Conservation (phyloP, 257 asterid genomes). For the Solanum chiquidenum region DNA sequence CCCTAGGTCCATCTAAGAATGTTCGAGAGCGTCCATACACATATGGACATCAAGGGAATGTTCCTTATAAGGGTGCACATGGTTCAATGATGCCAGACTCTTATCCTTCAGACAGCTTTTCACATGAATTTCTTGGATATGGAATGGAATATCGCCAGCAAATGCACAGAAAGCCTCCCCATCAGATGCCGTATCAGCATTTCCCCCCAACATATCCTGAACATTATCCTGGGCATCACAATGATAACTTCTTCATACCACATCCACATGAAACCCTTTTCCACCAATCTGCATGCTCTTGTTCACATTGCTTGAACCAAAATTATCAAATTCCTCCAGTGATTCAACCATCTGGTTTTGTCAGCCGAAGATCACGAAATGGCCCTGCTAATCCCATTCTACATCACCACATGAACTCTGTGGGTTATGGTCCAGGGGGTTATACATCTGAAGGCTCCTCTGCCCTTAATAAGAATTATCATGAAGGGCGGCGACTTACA, state of each 20-base stretch:
- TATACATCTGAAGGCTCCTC: conserved; percentile 26
- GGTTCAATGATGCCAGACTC: conserved; percentile 32
- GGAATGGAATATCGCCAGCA: conserved; percentile 36
- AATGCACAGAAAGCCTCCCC: conserved; percentile 34
- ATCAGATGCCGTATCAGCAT: conserved; percentile 30
- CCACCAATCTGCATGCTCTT: conserved; percentile 81
- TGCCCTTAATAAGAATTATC: conserved; percentile 21
- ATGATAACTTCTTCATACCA: conserved; percentile 38
- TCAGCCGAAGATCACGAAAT: conserved; percentile 31
- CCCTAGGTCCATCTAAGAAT: conserved; percentile 24
- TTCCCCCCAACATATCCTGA: conserved; percentile 35
- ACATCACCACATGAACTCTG: conserved; percentile 22
- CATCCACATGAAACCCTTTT: conserved; percentile 56
- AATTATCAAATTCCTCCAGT: conserved; percentile 45
- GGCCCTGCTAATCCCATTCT: conserved; percentile 25
- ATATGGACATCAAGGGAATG: conserved; percentile 17
- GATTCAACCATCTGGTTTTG: conserved; percentile 27
- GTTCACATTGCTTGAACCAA: conserved; percentile 51
- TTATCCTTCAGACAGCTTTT: conserved; percentile 32
- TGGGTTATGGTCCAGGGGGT: conserved; percentile 23
- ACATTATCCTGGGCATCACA: conserved; percentile 39
- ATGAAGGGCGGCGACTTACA: conserved; percentile 25
- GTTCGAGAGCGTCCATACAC: conserved; percentile 27
- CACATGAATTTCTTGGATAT: conserved; percentile 27
- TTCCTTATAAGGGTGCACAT: conserved; percentile 31